Evolutionary conservation across 208 protist genomes (phyloP).

Genomic region (Trypanosoma vivax): DNA sequence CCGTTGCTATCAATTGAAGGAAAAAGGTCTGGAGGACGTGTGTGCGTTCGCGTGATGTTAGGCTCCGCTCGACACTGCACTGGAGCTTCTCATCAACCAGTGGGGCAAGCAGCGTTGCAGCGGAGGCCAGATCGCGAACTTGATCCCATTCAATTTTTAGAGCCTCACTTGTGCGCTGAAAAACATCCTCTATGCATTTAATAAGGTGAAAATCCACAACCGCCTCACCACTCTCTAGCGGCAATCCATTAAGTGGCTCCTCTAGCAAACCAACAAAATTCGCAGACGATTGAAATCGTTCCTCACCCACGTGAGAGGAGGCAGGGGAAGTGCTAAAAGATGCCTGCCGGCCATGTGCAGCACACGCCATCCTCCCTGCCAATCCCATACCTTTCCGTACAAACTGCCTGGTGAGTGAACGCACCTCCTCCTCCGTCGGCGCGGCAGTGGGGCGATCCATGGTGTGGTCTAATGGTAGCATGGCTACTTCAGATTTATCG

Average conservation of each 20-base stretch:
- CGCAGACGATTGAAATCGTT: neutral
- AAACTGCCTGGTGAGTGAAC: slow-evolving; percentile 42
- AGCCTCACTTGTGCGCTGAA: neutral
- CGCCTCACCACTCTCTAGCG: slow-evolving; percentile 10
- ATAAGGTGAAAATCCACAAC: slow-evolving; percentile 10
- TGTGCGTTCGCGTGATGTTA: slow-evolving; percentile 37
- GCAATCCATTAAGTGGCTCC: slow-evolving; percentile 16
- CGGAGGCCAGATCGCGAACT: neutral
- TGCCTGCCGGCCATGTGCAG: too few species aligned
- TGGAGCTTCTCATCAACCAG: slow-evolving; percentile 25
- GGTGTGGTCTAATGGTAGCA: slow-evolving; percentile 26
- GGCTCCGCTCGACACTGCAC: slow-evolving; percentile 32
- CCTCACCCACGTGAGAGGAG: neutral
- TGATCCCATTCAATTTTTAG: neutral
- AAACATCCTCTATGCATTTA: slow-evolving; percentile 7
- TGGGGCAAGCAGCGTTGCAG: neutral
- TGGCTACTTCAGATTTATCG: neutral
- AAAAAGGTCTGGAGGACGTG: slow-evolving; percentile 45
- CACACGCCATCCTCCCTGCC: slow-evolving; percentile 2
- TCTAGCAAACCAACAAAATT: slow-evolving; percentile 16
- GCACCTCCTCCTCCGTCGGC: slow-evolving; percentile 32
- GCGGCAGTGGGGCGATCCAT: slow-evolving; percentile 19
- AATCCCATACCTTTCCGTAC: slow-evolving; percentile 29
- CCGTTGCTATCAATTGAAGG: slow-evolving; percentile 22
- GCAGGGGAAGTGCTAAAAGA: too few species aligned